These are phyloP conservation scores for Aspergillus biplanus DNA, from an alignment of 495 filamentous ascomycete species.

Conservation along the genomic window DNA sequence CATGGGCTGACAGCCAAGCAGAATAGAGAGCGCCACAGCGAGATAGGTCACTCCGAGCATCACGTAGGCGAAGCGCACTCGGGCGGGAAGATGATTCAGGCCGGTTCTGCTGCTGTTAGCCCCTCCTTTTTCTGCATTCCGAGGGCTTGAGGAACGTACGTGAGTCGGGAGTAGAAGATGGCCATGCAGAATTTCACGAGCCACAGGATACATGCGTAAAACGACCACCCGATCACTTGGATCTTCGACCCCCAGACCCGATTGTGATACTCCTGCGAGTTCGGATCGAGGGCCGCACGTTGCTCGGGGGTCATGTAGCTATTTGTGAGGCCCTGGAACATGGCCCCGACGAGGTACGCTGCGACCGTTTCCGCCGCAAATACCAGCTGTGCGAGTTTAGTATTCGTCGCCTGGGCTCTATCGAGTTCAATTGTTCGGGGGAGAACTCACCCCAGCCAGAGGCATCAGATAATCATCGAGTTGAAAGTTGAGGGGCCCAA, in stretches of 20 bases:
- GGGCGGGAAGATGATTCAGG: slow-evolving; percentile 45
- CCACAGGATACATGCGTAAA: slow-evolving; percentile 61
- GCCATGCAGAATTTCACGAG: slow-evolving; percentile 60
- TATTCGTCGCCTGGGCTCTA: not conserved
- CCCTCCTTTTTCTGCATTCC: slow-evolving; percentile 23
- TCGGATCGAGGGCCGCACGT: slow-evolving; percentile 41
- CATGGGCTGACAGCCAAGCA: slow-evolving; percentile 57
- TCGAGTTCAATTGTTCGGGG: not conserved
- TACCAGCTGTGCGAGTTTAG: slow-evolving; percentile 24
- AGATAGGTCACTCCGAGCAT: slow-evolving; percentile 57
- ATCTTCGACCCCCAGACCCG: slow-evolving; percentile 58
- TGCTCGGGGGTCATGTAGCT: slow-evolving; percentile 53
- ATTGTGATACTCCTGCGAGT: slow-evolving; percentile 43
- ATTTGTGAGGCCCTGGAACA: slow-evolving; percentile 52
- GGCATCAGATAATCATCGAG: slow-evolving; percentile 63
- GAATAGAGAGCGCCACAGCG: slow-evolving; percentile 52
- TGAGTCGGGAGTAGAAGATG: slow-evolving; percentile 62
- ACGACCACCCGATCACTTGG: slow-evolving; percentile 60
- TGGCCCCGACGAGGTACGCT: slow-evolving; percentile 39
- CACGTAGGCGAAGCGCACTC: slow-evolving; percentile 57
- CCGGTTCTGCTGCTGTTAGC: slow-evolving; percentile 43
- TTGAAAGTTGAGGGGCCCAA: slow-evolving; percentile 48
- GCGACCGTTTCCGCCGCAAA: slow-evolving; percentile 38
- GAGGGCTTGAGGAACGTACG: slow-evolving; percentile 51
- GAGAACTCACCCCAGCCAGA: slow-evolving; percentile 49